These are phyloP conservation scores for Candida mesenterica DNA, from an alignment of 1,139 yeast species.

Conservation along the genomic window DNA sequence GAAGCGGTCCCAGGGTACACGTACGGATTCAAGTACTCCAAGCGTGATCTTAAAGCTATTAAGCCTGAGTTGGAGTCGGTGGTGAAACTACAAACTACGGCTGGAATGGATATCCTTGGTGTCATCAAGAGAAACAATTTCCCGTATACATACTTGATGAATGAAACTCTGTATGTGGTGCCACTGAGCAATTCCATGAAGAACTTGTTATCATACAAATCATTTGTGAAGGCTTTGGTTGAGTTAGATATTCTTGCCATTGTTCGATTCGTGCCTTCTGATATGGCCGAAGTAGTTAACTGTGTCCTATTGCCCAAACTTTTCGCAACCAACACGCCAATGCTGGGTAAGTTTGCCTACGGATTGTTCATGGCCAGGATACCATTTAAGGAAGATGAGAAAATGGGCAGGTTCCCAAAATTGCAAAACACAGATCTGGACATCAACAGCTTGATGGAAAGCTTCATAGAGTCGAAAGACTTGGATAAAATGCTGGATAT, in stretches of 20 bases:
- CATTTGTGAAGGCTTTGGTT: constrained; percentile 55
- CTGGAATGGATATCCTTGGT: constrained; percentile 66
- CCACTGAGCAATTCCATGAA: constrained; percentile 37
- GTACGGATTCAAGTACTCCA: constrained; percentile 66
- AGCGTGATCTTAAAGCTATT: constrained; percentile 37
- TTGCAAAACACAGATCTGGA: constrained; percentile 22
- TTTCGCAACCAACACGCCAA: constrained; percentile 8
- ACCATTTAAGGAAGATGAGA: constrained; percentile 82
- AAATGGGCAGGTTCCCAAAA: constrained; percentile 58
- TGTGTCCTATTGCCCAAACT: constrained; percentile 55
- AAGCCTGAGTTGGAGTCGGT: constrained; percentile 43
- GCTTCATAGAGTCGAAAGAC: constrained; percentile 24
- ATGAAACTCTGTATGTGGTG: constrained; percentile 58
- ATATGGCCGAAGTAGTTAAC: constrained; percentile 49
- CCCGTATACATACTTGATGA: constrained; percentile 59
- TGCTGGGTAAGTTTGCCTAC: constrained; percentile 18
- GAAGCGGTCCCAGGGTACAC: constrained; percentile 17
- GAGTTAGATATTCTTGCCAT: constrained; percentile 52
- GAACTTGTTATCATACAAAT: constrained; percentile 47
- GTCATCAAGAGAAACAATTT: constrained; percentile 46
- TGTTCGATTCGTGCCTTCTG: constrained; percentile 59
- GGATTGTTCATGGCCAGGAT: constrained; percentile 44
- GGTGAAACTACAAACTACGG: constrained; percentile 39
- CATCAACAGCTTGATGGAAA: constrained; percentile 26
- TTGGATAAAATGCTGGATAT: constrained; percentile 15